A percentile compares a stretch with the other conserved stretches of the same genome.
Evolutionary conservation across 2,329 filamentous ascomycete genomes (phyloP).

Genomic region (Hymenoscyphus occultus): DNA sequence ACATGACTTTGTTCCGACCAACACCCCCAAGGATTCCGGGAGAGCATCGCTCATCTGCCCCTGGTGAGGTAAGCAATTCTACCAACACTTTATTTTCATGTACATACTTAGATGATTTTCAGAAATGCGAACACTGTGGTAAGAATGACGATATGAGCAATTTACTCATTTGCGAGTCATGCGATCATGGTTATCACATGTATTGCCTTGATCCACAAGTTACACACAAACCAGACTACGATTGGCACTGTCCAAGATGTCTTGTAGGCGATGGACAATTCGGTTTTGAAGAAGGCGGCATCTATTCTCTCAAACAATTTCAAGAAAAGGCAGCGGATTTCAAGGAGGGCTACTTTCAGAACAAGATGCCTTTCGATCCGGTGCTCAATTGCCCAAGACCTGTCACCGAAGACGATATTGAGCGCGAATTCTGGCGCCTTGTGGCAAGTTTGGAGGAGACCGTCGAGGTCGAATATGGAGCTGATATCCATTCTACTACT

Average conservation of each 20-base stretch:
- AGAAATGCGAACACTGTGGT: conserved; percentile 85
- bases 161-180: conserved; percentile 84
- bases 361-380: conserved; percentile 84
- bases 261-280: conserved; percentile 95
- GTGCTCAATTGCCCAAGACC: conserved; percentile 75
- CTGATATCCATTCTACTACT: conserved; percentile 96
- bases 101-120: conserved; percentile 33
- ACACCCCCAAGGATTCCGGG: conserved; percentile 65
- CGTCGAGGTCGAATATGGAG: conserved; percentile 96
- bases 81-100: conserved; percentile 46
- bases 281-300: conserved; percentile 92
- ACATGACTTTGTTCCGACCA: conserved; percentile 92
- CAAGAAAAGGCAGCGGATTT: conserved; percentile 95
- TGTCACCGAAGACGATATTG: conserved; percentile 91
- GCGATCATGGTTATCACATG: conserved; percentile 84
- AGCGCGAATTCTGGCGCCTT: conserved; percentile 93
- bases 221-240: conserved; percentile 71
- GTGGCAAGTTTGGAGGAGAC: conserved; percentile 93
- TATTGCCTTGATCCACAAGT: conserved; percentile 85
- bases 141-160: conserved; percentile 69
- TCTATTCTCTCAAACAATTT: conserved; percentile 94
- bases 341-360: conserved; percentile 89
- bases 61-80: conserved; percentile 53
- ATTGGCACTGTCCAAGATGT: conserved; percentile 96
- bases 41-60: conserved; percentile 41